Evolutionary conservation across 208 protist species (phyloP).

Genomic region (Entamoeba dispar): DNA sequence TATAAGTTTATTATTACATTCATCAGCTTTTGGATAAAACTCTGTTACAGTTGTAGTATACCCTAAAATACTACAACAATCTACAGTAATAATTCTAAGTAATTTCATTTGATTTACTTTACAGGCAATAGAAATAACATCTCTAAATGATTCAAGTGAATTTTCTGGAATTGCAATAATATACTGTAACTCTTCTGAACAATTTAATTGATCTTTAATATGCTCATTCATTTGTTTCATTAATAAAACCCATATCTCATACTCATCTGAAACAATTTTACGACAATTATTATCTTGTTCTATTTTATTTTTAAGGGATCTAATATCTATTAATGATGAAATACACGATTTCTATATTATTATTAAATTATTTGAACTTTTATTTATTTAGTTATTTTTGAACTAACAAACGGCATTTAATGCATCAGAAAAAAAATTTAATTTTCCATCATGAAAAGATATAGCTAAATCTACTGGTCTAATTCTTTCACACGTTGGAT

Average conservation of each 20-base stretch:
- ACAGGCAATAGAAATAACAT: neutral
- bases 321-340: neutral
- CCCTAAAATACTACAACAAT: neutral
- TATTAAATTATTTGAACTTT: no score
- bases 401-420: neutral
- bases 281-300: no score
- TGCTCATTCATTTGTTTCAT: neutral
- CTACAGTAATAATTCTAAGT: neutral
- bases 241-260: neutral
- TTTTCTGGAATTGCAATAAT: neutral
- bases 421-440: neutral
- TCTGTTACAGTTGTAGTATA: neutral
- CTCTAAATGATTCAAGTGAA: neutral
- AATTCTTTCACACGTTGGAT: neutral
- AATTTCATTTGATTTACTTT: neutral
- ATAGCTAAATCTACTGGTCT: neutral
- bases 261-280: neutral
- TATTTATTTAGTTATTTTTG: no score
- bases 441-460: neutral
- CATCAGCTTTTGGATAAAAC: neutral
- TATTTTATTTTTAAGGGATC: neutral
- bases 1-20: neutral
- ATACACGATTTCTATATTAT: neutral
- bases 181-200: neutral
- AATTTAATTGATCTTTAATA: neutral